Evolutionary conservation across 2,329 filamentous ascomycete species (phyloP), one percentile per base, ranked within the genome.

Genomic region (Diaporthe eres): DNA sequence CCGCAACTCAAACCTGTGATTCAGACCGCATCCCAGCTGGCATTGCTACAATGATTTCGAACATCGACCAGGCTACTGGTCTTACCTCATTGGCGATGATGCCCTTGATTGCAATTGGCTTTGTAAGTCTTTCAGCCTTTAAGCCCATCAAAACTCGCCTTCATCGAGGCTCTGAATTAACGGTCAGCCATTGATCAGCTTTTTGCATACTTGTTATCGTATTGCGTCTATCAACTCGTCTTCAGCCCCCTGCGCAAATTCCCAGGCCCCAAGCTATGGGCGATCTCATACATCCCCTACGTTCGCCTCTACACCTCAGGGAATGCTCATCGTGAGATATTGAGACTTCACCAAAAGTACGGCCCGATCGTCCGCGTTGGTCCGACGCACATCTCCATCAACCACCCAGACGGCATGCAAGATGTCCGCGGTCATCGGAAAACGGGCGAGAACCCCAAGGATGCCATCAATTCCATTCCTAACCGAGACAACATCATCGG

Each of bases 221-320:
- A 67, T n/a, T 7, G 25, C 31, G 31, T 76, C 17, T 76, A 76
- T 47, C 72, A 74, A 72, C 61, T 76, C 71, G 17, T 60, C 51
- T 72, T 76, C 25, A 67, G n/a, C 15, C 74, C 71, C 6, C 49
- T 76, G 39, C 71, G 74, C 58, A 67, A 42, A 28, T 31, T 74
- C 53, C 71, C 74, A 10, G 74, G 74, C 13, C 74, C 74, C 34
- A 76, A 73, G 44, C 61, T 73, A 44, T 76, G 71, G 70, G 74
- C 71, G 9, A 19, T 70, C 17, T 68, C 71, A 22, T 39, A 63
- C 22, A 51, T 76, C 39, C 71, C 71, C 51, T 74, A 74, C 34
- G 53, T 51, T 8, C 49, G 60, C 39, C 25, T 55, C 51, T 74
- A 57, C 61, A 42, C 25, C 19, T 67, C 57, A 19, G 74, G 74